phyloP scores from a whole-genome alignment of 352 stramenopile genomes.

The Elongisporangium undulatum region DNA sequence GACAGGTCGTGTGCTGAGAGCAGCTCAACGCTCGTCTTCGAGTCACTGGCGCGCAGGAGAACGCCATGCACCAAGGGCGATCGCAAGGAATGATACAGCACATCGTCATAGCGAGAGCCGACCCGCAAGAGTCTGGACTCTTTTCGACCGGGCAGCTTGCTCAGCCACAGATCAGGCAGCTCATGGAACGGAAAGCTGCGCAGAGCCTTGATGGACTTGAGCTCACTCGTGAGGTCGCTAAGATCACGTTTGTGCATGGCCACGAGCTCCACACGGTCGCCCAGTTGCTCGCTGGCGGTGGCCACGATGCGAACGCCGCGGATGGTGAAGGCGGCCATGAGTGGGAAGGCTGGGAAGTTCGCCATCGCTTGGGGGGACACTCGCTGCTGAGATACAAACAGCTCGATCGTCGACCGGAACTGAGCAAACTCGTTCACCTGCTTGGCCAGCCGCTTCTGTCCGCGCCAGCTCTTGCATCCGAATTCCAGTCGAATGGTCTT shows the following conservation, averaged over 20 bases:
- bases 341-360: constrained; percentile 45
- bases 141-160: constrained; percentile 29
- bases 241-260: constrained; percentile 50
- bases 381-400: constrained; percentile 32
- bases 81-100: constrained; percentile 55
- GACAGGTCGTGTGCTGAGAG: constrained; percentile 50
- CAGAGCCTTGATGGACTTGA: constrained; percentile 49
- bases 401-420: constrained; percentile 52
- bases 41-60: constrained; percentile 30
- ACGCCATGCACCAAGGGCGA: constrained; percentile 57
- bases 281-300: constrained; percentile 31
- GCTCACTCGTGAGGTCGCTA: constrained; percentile 27
- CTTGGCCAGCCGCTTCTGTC: constrained; percentile 58
- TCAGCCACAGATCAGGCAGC: constrained; percentile 48
- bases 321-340: constrained; percentile 57
- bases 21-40: constrained; percentile 21
- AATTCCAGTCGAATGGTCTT: constrained; percentile 61
- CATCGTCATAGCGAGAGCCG: constrained; percentile 50
- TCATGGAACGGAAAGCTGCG: constrained; percentile 63
- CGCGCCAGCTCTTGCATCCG: constrained; percentile 59
- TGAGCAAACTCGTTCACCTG: constrained; percentile 38
- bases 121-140: constrained; percentile 42
- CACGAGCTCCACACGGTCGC: constrained; percentile 29
- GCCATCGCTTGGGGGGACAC: constrained; percentile 26
- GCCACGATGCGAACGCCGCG: constrained; percentile 50